Percentiles rank a stretch among this genome's conserved stretches.
phyloP scores from a whole-genome alignment of 352 stramenopile genomes.

The Globisporangium heterothallicum region DNA sequence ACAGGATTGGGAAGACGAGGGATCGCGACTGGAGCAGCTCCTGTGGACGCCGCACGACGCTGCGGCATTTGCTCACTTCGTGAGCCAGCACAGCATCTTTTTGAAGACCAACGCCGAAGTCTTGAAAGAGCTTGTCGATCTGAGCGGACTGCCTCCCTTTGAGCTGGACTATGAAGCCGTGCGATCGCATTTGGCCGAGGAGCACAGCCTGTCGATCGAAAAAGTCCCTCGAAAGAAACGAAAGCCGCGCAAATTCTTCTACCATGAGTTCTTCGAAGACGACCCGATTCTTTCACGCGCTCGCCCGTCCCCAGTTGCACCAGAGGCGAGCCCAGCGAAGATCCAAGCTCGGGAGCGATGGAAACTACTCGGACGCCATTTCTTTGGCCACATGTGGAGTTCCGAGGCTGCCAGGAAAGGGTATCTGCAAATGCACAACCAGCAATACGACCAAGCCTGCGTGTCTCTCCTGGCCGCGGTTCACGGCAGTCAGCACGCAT shows the following conservation, averaged over 20 bases:
- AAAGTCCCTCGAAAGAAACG: constrained; percentile 36
- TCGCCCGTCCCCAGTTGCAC: neutral
- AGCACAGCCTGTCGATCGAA: constrained; percentile 27
- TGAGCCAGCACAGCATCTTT: constrained; percentile 25
- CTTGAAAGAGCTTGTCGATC: constrained; percentile 27
- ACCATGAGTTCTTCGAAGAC: constrained; percentile 68
- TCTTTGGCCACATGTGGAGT: constrained; percentile 26
- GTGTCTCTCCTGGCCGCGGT: constrained; percentile 24
- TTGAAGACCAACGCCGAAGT: constrained; percentile 39
- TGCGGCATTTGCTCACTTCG: constrained; percentile 24
- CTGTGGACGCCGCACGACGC: constrained; percentile 38
- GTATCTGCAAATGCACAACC: constrained; percentile 35
- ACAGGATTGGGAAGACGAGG: constrained; percentile 49
- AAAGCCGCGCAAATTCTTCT: constrained; percentile 54
- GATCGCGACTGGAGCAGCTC: constrained; percentile 35
- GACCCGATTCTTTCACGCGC: constrained; percentile 31
- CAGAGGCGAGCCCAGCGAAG: constrained; percentile 6
- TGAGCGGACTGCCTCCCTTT: constrained; percentile 24
- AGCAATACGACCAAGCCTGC: constrained; percentile 30
- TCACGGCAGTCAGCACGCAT: constrained; percentile 18
- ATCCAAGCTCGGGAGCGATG: constrained; percentile 33
- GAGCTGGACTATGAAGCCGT: constrained; percentile 56
- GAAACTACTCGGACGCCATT: constrained; percentile 37
- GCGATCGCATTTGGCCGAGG: constrained; percentile 17
- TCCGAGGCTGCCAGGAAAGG: constrained; percentile 35